Evolutionary conservation across 768 basidiomycete species (phyloP).

Genomic region (Boletales sp.): DNA sequence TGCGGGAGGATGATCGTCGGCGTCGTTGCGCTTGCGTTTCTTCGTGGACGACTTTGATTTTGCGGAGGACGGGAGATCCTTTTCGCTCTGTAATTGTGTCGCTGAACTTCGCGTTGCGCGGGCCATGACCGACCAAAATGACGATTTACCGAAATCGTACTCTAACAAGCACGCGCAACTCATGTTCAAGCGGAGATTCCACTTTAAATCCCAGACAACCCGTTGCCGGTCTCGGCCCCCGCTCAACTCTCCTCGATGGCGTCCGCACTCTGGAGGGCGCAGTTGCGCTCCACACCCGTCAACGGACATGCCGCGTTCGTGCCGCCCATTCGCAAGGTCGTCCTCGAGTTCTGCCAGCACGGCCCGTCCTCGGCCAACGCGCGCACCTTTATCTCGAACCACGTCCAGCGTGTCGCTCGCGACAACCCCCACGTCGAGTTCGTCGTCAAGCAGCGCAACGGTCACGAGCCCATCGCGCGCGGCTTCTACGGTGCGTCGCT

Average conservation of each 20-base stretch:
- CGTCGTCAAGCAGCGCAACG: conserved; percentile 71
- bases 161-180: conserved; percentile 14
- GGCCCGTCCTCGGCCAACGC: conserved; percentile 74
- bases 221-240: not conserved
- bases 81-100: conserved; percentile 35
- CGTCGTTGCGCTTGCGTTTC: conserved; percentile 65
- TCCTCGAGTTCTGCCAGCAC: conserved; percentile 84
- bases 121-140: conserved; percentile 49
- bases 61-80: conserved; percentile 26
- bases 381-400: conserved; percentile 63
- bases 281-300: conserved; percentile 55
- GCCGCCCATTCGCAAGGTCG: conserved; percentile 79
- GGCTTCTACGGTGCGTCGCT: conserved; percentile 69
- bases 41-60: conserved; percentile 38
- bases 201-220: conserved; percentile 28
- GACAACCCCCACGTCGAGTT: conserved; percentile 82
- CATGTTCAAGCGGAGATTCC: conserved; percentile 8
- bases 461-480: conserved; percentile 74
- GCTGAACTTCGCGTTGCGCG: conserved; percentile 68
- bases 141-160: conserved; percentile 17
- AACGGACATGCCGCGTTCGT: conserved; percentile 76
- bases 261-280: conserved; percentile 42
- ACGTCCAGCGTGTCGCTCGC: conserved; percentile 61
- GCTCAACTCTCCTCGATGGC: conserved; percentile 27
- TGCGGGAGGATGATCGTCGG: conserved; percentile 41